Evolutionary conservation across 148 eudicot genomes (phyloP), one percentile per base, ranked within the genome.

Genomic region (Rhododendron vialii): DNA sequence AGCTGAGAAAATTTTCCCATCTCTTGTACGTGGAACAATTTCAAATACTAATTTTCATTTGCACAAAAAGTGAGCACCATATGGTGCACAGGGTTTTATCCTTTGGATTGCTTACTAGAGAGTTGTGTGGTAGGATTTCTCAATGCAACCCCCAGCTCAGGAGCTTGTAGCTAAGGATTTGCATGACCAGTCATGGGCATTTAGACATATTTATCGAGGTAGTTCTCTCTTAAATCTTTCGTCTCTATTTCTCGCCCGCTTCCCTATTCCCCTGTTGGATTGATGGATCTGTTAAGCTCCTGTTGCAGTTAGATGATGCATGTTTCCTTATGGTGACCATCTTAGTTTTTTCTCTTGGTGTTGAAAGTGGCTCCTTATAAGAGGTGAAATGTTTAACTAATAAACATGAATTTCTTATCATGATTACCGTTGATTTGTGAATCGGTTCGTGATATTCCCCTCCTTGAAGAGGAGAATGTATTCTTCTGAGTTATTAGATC

Each of bases 101-200:
- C 76, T 33, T 87, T 80, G 48, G 61, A 85, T 78, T 89, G 43
- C 94, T 93, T 87, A 94, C 88, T 33, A 51, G 73, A 53, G 78
- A 86, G 61, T 79, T 88, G 41, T 84, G 86, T 84, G 87, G 84
- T 87, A 96, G 99, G 99, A 96, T 90, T 96, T 95, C 81, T 88
- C 96, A 45, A 92, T 96, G 98, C 99, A 96, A 96, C 99, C 99
- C 81, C 99, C 99, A 35, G 94, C 98, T 57, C 98, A 95, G 92
- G 99, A 96, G 93, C 88, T 96, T 38, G 88, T 89, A 79, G 99
- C 99, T 86, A 95, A 90, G 94, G 99, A 96, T 91, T 89, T 96
- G 87, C 99, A 96, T 89, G 96, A 95, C 86, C 99, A 96, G 77
- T 30, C 98, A 15, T 96, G 99, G 99, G 93, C 96, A 83, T 96